Conservation (phyloP, 305 asterid genomes). For the Vinca major region DNA sequence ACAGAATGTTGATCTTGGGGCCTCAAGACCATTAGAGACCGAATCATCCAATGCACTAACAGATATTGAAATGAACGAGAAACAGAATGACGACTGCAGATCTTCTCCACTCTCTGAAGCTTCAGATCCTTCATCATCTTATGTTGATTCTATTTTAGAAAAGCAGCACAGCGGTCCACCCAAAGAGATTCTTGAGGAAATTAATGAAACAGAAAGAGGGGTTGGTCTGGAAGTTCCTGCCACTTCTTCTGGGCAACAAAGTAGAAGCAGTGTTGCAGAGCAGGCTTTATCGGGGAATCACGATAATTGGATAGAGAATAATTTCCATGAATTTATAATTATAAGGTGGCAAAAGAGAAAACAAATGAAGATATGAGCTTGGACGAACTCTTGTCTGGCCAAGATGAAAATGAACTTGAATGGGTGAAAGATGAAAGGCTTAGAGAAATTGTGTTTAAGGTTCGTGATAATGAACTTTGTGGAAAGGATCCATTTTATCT, state of each 20-base stretch:
- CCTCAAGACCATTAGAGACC: conserved; percentile 20
- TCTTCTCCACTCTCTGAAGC: conserved; percentile 14
- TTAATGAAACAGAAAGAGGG: conserved; percentile 17
- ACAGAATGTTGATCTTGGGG: conserved; percentile 20
- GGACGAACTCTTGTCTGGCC: conserved; percentile 39
- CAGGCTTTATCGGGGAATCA: conserved; percentile 26
- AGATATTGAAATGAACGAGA: conserved; percentile 18
- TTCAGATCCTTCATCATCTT: conserved; percentile 22
- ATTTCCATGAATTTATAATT: conserved; percentile 69
- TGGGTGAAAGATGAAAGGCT: conserved; percentile 95
- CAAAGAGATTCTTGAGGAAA: conserved; percentile 21
- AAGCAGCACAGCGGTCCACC: conserved; percentile 20
- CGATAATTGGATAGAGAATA: conserved; percentile 74
- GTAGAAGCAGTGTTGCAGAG: conserved; percentile 25
- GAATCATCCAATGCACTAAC: conserved; percentile 23
- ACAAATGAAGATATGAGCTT: conserved; percentile 37
- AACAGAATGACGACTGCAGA: conserved; percentile 17
- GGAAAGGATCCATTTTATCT: conserved; percentile 91
- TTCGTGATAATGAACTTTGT: conserved; percentile 85
- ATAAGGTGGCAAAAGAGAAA: conserved; percentile 59
- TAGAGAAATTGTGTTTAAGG: conserved; percentile 75
- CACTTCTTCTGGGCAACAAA: conserved; percentile 23
- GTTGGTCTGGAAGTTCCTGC: conserved; percentile 26
- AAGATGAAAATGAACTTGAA: conserved; percentile 51
- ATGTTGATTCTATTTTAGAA: conserved; percentile 16